Conservation (phyloP, 1,139 yeast genomes). For the Hansenula anomala region DNA sequence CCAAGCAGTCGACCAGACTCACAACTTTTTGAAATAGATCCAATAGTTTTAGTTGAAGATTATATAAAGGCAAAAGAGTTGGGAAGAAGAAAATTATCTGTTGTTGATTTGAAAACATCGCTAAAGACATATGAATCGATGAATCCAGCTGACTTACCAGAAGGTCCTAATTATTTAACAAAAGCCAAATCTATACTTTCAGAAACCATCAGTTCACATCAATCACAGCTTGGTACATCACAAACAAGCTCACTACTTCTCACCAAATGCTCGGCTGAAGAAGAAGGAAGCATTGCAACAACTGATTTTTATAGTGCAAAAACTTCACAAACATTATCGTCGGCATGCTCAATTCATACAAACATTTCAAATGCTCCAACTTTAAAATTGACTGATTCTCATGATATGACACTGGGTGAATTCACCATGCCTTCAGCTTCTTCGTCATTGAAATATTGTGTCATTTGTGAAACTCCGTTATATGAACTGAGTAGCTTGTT, state of each 20-base stretch:
- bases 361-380: conserved; percentile 11
- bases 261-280: neutral
- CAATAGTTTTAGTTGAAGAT: conserved; percentile 49
- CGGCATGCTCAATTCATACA: conserved; percentile 2
- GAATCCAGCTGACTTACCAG: neutral
- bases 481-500: conserved; percentile 55
- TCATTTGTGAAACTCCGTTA: conserved; percentile 60
- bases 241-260: neutral
- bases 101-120: conserved; percentile 23
- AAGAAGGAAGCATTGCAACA: neutral
- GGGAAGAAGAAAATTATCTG: conserved; percentile 21
- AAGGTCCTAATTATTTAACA: conserved; percentile 4
- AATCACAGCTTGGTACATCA: neutral
- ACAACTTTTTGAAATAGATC: conserved; percentile 31
- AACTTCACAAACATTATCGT: conserved; percentile 1
- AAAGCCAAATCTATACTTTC: conserved; percentile 4
- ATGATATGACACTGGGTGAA: conserved; percentile 12
- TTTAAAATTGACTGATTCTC: conserved; percentile 12
- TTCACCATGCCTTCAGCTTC: conserved; percentile 8
- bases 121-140: conserved; percentile 5
- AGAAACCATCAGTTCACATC: neutral
- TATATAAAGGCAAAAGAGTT: conserved; percentile 28
- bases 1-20: conserved; percentile 6
- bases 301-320: conserved; percentile 1
- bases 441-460: conserved; percentile 49